Evolutionary conservation across 257 asterid species (phyloP).

Genomic region (Nyctanthes arbortristis): DNA sequence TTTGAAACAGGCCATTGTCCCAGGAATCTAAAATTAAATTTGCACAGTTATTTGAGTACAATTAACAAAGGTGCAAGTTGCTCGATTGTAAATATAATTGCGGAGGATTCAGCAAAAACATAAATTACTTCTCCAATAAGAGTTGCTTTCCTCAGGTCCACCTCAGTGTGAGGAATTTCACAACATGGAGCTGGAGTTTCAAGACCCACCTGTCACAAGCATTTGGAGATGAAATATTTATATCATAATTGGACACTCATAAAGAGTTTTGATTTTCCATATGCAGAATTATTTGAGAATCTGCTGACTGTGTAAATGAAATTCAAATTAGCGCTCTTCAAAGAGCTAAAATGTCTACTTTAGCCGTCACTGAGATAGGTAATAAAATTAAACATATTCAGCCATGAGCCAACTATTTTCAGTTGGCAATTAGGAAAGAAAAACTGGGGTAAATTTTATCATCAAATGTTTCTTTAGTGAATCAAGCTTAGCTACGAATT

Average conservation of each 20-base stretch:
- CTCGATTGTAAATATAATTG: conserved; percentile 20
- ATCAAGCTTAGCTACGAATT: background rate
- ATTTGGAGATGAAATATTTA: conserved; percentile 11
- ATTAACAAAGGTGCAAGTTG: conserved; percentile 10
- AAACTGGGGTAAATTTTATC: background rate
- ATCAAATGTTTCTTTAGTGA: background rate
- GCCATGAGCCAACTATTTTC: background rate
- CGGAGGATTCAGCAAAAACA: conserved; percentile 35
- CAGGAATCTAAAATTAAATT: background rate
- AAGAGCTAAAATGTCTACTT: background rate
- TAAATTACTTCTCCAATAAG: conserved; percentile 64
- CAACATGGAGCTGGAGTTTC: conserved; percentile 40
- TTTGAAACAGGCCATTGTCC: conserved; percentile 8
- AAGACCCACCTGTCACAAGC: conserved; percentile 44
- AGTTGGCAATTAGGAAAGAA: background rate
- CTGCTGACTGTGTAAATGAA: background rate
- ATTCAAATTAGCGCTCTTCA: background rate
- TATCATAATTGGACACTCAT: background rate
- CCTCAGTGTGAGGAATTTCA: conserved; percentile 52
- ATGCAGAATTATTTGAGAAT: background rate
- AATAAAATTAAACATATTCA: background rate
- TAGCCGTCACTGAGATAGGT: background rate
- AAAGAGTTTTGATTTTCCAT: no score
- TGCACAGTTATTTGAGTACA: conserved; percentile 3
- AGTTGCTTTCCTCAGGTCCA: conserved; percentile 46